These are phyloP conservation scores for Aspergillus wentii DNA, from an alignment of 495 filamentous ascomycete genomes.

Conservation along the genomic window DNA sequence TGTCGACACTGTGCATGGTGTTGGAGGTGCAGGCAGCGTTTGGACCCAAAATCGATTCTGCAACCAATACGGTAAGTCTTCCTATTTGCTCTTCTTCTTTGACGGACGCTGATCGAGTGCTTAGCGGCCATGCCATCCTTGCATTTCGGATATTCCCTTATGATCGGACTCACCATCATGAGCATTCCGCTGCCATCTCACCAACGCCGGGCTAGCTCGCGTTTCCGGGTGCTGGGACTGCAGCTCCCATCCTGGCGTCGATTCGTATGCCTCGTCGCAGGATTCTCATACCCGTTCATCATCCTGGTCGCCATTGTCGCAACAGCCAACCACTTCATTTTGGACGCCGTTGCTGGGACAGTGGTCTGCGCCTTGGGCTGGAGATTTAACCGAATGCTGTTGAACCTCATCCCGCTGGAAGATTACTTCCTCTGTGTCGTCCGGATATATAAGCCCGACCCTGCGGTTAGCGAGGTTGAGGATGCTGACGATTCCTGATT, in stretches of 20 bases:
- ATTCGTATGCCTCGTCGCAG: conserved; percentile 43
- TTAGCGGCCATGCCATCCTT: conserved; percentile 74
- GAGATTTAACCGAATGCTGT: conserved; percentile 51
- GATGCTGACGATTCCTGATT: too few relatives aligned
- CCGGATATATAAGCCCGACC: conserved; percentile 57
- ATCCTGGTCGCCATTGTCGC: conserved; percentile 67
- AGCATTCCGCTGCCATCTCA: conserved; percentile 41
- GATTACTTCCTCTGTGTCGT: conserved; percentile 61
- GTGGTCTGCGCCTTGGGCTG: conserved; percentile 54
- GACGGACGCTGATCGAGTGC: background rate
- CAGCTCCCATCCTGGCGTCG: conserved; percentile 38
- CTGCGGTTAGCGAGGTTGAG: conserved; percentile 11
- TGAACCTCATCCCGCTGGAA: conserved; percentile 58
- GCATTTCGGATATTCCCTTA: conserved; percentile 75
- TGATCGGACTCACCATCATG: conserved; percentile 67
- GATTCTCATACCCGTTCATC: conserved; percentile 57
- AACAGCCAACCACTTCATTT: conserved; percentile 69
- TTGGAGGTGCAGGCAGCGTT: conserved; percentile 56
- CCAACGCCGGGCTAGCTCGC: conserved; percentile 21
- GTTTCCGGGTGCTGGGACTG: conserved; percentile 17
- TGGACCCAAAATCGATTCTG: conserved; percentile 73
- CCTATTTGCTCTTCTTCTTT: background rate
- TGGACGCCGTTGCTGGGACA: conserved; percentile 66
- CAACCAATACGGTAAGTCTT: conserved; percentile 52
- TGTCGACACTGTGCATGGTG: conserved; percentile 69